Evolutionary conservation across 441 rosid species (phyloP).

Genomic region (Pelargonium myrrhifolium): DNA sequence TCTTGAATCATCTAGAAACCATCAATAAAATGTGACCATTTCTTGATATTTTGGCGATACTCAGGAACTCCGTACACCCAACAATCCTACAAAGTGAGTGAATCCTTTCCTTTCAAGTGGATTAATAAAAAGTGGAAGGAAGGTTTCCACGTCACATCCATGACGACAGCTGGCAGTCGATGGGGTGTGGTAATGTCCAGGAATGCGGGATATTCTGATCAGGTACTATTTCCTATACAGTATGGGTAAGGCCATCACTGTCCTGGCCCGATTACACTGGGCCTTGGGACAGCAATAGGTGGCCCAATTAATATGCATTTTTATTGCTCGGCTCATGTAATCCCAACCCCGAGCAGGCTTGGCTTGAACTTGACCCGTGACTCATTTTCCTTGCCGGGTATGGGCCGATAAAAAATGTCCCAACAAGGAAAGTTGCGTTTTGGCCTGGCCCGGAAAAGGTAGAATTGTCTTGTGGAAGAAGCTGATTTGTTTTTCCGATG

Average conservation of each 20-base stretch:
- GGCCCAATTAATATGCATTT: too few species aligned
- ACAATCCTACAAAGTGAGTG: constrained; percentile 94
- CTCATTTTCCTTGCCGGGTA: too few species aligned
- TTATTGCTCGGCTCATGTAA: too few species aligned
- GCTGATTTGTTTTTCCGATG: neutral
- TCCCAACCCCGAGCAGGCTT: too few species aligned
- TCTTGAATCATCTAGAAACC: neutral
- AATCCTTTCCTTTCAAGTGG: constrained; percentile 82
- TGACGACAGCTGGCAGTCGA: constrained; percentile 90
- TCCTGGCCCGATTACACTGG: too few species aligned
- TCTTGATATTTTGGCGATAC: neutral
- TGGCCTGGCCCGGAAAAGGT: too few species aligned
- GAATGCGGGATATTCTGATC: constrained; percentile 66
- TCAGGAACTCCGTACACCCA: constrained; percentile 80
- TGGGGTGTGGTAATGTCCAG: constrained; percentile 99
- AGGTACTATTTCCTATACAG: constrained; percentile 35
- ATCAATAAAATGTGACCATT: neutral
- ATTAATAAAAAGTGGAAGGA: constrained; percentile 95
- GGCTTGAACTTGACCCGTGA: too few species aligned
- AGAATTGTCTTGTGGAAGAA: neutral
- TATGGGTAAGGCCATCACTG: neutral
- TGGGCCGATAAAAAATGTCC: too few species aligned
- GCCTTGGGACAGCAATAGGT: too few species aligned
- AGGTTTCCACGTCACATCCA: constrained; percentile 80
- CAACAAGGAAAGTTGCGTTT: too few species aligned